phyloP scores from a whole-genome alignment of 257 asterid species.

The Rhazya stricta region DNA sequence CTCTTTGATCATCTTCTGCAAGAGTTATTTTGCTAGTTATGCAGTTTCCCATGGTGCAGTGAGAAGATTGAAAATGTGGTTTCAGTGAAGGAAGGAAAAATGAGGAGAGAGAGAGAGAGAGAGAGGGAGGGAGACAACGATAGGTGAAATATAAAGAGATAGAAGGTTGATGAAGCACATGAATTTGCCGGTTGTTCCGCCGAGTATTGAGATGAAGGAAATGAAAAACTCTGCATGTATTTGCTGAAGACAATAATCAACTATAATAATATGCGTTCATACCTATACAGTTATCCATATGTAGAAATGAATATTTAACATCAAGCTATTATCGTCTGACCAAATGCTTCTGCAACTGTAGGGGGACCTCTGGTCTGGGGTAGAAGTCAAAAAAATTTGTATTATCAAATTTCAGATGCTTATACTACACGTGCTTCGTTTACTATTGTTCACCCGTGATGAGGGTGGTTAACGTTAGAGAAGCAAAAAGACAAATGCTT shows the following conservation, averaged over 20 bases:
- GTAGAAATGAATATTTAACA: too few species aligned
- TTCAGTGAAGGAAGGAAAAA: too few species aligned
- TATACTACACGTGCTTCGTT: too few species aligned
- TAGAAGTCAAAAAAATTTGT: too few species aligned
- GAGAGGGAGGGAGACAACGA: not conserved
- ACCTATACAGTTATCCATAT: conserved; percentile 4
- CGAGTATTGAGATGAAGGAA: conserved; percentile 6
- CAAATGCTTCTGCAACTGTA: not conserved
- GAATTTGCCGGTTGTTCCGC: conserved; percentile 15
- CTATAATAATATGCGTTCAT: not conserved
- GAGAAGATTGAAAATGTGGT: not conserved
- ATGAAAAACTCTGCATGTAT: conserved; percentile 3
- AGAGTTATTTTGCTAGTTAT: conserved; percentile 5
- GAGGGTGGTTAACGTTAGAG: too few species aligned
- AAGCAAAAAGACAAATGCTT: not conserved
- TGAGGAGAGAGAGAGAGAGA: not conserved
- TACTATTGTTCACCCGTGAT: too few species aligned
- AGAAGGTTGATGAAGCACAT: conserved; percentile 8
- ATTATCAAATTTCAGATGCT: too few species aligned
- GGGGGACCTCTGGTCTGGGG: not conserved
- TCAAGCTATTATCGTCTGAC: not conserved
- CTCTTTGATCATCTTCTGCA: not conserved
- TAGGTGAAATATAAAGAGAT: conserved; percentile 7
- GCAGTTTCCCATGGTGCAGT: conserved; percentile 17
- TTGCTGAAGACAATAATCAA: conserved; percentile 1